Evolutionary conservation across 371 early-diverging fungal species (phyloP).

Genomic region (Rhizopus sp.): DNA sequence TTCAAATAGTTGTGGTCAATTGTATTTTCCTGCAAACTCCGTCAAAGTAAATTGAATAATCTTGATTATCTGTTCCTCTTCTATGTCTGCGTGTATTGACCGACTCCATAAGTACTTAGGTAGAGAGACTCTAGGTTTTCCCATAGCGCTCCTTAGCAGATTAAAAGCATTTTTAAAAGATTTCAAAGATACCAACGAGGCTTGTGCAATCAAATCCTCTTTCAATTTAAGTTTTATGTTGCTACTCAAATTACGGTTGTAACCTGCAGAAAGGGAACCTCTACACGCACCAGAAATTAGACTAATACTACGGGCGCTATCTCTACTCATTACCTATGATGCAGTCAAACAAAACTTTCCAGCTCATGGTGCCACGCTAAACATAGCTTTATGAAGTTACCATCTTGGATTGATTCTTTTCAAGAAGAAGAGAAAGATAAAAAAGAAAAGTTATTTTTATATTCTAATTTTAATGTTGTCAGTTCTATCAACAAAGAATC

Average conservation of each 20-base stretch:
- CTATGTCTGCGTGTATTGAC: constrained; percentile 16
- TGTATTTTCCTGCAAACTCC: constrained; percentile 16
- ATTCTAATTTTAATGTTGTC: no score
- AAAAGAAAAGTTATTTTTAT: no score
- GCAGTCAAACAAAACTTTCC: no score
- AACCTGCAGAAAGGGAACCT: constrained; percentile 14
- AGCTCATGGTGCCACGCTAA: no score
- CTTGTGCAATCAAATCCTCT: constrained; percentile 17
- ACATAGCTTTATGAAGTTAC: no score
- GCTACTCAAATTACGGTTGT: constrained; percentile 11
- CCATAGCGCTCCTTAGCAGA: constrained; percentile 19
- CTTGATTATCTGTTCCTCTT: constrained; percentile 14
- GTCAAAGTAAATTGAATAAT: constrained; percentile 15
- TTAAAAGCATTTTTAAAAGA: constrained; percentile 18
- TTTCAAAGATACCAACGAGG: constrained; percentile 18
- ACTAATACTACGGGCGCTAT: no score
- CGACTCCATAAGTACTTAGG: constrained; percentile 16
- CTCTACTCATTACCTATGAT: no score
- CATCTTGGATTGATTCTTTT: no score
- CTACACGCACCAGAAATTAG: no score
- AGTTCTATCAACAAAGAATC: no score
- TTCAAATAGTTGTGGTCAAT: constrained; percentile 12
- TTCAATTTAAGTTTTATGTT: constrained; percentile 10
- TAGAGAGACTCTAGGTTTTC: constrained; percentile 17
- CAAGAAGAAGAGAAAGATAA: no score